These are phyloP conservation scores for Aspergillus vadensis DNA, from an alignment of 2,329 filamentous ascomycete species.

Conservation along the genomic window DNA sequence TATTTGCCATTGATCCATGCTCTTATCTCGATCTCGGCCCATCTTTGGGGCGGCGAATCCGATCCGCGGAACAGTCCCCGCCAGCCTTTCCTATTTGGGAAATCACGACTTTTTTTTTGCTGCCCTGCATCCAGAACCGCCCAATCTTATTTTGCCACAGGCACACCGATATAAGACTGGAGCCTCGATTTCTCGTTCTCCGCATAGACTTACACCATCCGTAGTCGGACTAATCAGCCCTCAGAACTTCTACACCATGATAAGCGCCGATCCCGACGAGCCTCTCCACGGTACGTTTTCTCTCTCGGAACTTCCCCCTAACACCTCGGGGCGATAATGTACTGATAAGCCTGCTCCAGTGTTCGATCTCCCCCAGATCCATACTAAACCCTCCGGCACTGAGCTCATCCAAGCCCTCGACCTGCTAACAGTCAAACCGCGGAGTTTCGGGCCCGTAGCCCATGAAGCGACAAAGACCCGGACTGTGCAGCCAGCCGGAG, in stretches of 20 bases:
- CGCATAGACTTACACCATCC: conserved; percentile 3
- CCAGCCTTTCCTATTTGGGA: conserved; percentile 36
- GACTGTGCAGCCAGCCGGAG: conserved; percentile 42
- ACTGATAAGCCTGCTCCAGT: conserved; percentile 51
- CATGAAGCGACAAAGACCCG: conserved; percentile 31
- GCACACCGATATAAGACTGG: conserved; percentile 13
- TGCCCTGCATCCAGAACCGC: conserved; percentile 21
- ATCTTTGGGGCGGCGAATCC: conserved; percentile 18
- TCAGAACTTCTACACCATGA: conserved; percentile 30
- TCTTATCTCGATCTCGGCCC: conserved; percentile 8
- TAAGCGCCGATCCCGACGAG: conserved; percentile 36
- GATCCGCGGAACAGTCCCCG: conserved; percentile 31
- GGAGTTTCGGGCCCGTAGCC: conserved; percentile 40
- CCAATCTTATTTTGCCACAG: conserved; percentile 22
- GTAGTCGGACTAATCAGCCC: conserved; percentile 6
- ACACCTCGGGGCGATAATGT: conserved; percentile 26
- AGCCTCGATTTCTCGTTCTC: conserved; percentile 2
- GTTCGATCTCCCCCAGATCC: conserved; percentile 78
- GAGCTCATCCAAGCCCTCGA: conserved; percentile 67
- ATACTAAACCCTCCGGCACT: conserved; percentile 69
- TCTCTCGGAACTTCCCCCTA: conserved; percentile 15
- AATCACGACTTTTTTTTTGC: conserved; percentile 34
- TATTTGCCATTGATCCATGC: neutral
- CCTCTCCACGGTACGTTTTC: conserved; percentile 41
- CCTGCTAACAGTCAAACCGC: conserved; percentile 66